phyloP scores from a whole-genome alignment of 805 yeast species.

The Yamadazyma kitorensis region DNA sequence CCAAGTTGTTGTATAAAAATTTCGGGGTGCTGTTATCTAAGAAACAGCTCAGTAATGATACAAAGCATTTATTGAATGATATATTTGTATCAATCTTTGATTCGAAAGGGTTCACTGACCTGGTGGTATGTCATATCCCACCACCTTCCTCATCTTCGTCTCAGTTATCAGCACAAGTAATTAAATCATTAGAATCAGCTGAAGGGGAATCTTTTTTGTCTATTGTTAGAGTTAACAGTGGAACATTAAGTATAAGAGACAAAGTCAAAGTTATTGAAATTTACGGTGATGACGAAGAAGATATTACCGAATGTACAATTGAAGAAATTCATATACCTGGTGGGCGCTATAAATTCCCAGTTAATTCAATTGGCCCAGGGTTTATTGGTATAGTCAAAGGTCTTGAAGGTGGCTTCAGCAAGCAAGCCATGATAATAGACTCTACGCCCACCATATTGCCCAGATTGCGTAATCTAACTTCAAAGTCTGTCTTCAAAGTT shows the following conservation, averaged over 20 bases:
- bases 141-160: conserved; percentile 13
- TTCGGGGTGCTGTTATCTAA: conserved; percentile 47
- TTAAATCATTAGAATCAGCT: conserved; percentile 55
- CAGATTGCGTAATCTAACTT: conserved; percentile 1
- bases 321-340: conserved; percentile 53
- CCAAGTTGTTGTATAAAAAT: conserved; percentile 42
- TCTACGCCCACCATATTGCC: conserved; percentile 1
- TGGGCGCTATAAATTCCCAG: conserved; percentile 64
- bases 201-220: conserved; percentile 55
- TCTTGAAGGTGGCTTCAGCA: conserved; percentile 52
- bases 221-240: conserved; percentile 61
- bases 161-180: conserved; percentile 23
- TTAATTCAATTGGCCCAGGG: conserved; percentile 58
- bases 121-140: conserved; percentile 31
- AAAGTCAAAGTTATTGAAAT: conserved; percentile 51
- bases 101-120: conserved; percentile 47
- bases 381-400: conserved; percentile 69
- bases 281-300: conserved; percentile 51
- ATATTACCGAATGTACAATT: conserved; percentile 40
- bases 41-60: conserved; percentile 47
- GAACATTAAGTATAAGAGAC: conserved; percentile 49
- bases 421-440: conserved; percentile 55
- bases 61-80: conserved; percentile 53
- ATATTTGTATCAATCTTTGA: conserved; percentile 54
- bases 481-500: conserved; percentile 67